Evolutionary conservation across 2,329 filamentous ascomycete species (phyloP), one percentile per base, ranked within the genome.

Genomic region (Sclerotinia trifoliorum): DNA sequence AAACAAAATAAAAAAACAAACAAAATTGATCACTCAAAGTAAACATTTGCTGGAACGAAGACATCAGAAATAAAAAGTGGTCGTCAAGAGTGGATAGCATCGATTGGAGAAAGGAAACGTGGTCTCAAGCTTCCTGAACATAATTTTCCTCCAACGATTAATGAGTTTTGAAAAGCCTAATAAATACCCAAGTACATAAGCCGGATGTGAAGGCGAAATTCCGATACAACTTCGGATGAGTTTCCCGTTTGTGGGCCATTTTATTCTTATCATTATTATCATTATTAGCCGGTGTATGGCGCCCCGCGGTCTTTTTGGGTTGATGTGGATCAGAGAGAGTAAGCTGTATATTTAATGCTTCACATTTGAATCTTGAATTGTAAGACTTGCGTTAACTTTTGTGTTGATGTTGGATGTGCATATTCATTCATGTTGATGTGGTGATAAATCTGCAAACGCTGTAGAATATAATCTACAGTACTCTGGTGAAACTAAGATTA

Each of bases 31-130:
- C 15, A 19, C 44, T 42, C 29, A 7, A n/a, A 15, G 24, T 5
- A 42, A 66, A 11, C n/a, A 51, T 10, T 66, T 54, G n/a, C 54
- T 61, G 24, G 54, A 49, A 48, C 39, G n/a, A 60, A 66, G 39
- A 13, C 6, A 39, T 5, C 21, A 35, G 64, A 66, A 66, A 66
- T 57, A 60, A 39, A 42, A 17, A 48, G 44, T 51, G 35, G 54
- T 61, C n/a, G 26, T 13, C 5, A 51, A 39, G 5, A 63, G 60
- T 51, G 60, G 54, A 51, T 51, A 58, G 49, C 13, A 8, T 17
- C 46, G 46, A 63, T 68, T 39, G 7, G 13, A 49, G 21, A 51
- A 58, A 69, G 57, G 69, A 68, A 70, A 72, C 68, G 71, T 73
- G 70, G 71, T 69, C 71, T 70, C 55, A 68, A 57, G 24, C 54